Percentiles rank a stretch among this genome's conserved stretches.
Evolutionary conservation across 192 early-diverging fungal species (phyloP).

Genomic region (Coemansia sp.): DNA sequence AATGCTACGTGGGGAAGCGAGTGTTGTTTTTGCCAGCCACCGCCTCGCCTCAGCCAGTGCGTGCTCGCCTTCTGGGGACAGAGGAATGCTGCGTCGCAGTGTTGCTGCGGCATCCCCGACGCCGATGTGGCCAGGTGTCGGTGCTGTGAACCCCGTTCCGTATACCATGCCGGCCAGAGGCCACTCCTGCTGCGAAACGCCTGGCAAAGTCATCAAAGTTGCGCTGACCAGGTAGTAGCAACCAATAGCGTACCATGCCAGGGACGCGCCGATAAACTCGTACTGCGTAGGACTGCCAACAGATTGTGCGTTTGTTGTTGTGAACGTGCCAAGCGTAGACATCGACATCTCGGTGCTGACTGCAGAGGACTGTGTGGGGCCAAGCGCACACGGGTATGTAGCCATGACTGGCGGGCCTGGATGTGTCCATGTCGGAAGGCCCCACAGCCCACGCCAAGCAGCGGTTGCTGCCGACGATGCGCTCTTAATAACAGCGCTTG

Average conservation of each 20-base stretch:
- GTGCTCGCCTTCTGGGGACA: slow-evolving; percentile 41
- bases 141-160: slow-evolving; percentile 3
- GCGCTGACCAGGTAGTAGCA: slow-evolving; percentile 53
- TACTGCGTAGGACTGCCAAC: slow-evolving; percentile 44
- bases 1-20: slow-evolving; percentile 47
- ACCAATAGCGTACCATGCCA: slow-evolving; percentile 56
- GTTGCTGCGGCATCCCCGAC: slow-evolving; percentile 8
- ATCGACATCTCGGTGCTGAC: slow-evolving; percentile 30
- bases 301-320: slow-evolving; percentile 38
- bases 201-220: slow-evolving; percentile 12
- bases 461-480: slow-evolving; percentile 29
- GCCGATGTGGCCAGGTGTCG: not conserved
- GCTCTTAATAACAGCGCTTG: slow-evolving; percentile 28
- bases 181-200: slow-evolving; percentile 35
- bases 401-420: slow-evolving; percentile 47
- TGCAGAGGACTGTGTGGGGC: slow-evolving; percentile 25
- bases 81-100: slow-evolving; percentile 21
- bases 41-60: slow-evolving; percentile 43
- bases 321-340: slow-evolving; percentile 36
- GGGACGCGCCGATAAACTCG: slow-evolving; percentile 50
- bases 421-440: slow-evolving; percentile 52
- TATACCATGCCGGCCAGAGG: slow-evolving; percentile 25
- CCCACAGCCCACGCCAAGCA: slow-evolving; percentile 53
- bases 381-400: slow-evolving; percentile 50
- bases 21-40: slow-evolving; percentile 54